Evolutionary conservation across 805 yeast species (phyloP).

Genomic region (Candida maris): DNA sequence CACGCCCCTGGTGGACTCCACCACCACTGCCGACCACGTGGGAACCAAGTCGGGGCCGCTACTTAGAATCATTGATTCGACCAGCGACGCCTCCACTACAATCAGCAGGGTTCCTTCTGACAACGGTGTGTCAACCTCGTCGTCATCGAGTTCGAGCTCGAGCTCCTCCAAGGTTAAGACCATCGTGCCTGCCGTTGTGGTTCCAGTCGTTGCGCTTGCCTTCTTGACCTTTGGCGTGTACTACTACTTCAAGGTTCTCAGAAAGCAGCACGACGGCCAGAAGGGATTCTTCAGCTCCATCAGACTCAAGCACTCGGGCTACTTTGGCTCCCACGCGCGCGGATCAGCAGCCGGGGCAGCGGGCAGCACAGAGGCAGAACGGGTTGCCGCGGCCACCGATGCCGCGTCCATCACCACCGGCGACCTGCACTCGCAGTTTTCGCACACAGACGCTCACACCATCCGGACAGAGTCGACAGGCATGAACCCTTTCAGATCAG

Average conservation of each 20-base stretch:
- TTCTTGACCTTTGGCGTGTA: constrained; percentile 29
- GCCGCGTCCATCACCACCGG: constrained; percentile 18
- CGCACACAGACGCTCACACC: constrained; percentile 12
- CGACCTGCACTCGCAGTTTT: constrained; percentile 20
- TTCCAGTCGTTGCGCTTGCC: constrained; percentile 36
- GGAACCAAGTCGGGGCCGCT: constrained; percentile 41
- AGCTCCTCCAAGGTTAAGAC: constrained; percentile 24
- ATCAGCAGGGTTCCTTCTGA: constrained; percentile 41
- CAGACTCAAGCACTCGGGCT: constrained; percentile 10
- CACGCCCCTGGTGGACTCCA: constrained; percentile 35
- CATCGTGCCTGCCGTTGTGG: constrained; percentile 42
- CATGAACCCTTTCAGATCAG: constrained; percentile 15
- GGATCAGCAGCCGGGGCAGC: constrained; percentile 6
- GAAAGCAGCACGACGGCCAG: constrained; percentile 10
- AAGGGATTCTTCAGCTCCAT: constrained; percentile 18
- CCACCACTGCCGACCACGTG: constrained; percentile 33
- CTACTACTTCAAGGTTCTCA: constrained; percentile 30
- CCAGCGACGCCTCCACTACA: constrained; percentile 26
- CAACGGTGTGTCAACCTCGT: constrained; percentile 24
- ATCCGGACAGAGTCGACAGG: constrained; percentile 16
- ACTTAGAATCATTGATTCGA: constrained; percentile 33
- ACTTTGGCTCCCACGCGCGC: constrained; percentile 11
- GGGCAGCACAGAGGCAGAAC: constrained; percentile 6
- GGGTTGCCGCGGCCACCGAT: constrained; percentile 13
- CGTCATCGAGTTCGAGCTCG: constrained; percentile 14